phyloP scores from a whole-genome alignment of 441 rosid species.

The Adansonia madagascariensis region DNA sequence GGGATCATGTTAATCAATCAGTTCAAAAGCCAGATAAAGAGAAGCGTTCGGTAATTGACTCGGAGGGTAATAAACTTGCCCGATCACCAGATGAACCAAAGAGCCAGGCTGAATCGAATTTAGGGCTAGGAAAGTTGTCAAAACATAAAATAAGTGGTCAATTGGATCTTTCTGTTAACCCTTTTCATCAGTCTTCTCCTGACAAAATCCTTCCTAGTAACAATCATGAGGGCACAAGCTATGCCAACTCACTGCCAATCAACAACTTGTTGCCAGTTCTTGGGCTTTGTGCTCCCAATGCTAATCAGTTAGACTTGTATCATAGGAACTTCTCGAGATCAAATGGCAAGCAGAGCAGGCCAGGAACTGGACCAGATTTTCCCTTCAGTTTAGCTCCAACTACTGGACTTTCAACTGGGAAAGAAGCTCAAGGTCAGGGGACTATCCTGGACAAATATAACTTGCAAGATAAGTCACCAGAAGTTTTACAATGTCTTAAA shows the following conservation, averaged over 20 bases:
- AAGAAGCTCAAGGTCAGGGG: conserved; percentile 58
- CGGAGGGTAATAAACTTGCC: conserved; percentile 56
- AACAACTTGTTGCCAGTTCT: conserved; percentile 84
- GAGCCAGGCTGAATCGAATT: conserved; percentile 46
- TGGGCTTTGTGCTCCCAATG: conserved; percentile 95
- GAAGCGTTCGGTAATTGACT: conserved; percentile 52
- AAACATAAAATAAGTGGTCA: conserved; percentile 55
- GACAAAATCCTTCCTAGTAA: conserved; percentile 43
- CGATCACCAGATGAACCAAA: conserved; percentile 56
- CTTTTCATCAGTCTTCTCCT: conserved; percentile 40
- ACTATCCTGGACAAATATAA: conserved; percentile 50
- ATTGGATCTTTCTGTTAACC: conserved; percentile 54
- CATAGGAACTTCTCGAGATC: conserved; percentile 67
- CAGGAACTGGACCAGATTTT: conserved; percentile 71
- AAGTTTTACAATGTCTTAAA: conserved; percentile 47
- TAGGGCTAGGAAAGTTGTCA: conserved; percentile 44
- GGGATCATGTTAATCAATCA: conserved; percentile 46
- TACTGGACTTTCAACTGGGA: conserved; percentile 53
- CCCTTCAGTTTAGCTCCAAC: conserved; percentile 80
- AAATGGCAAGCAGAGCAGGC: conserved; percentile 63
- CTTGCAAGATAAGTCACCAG: conserved; percentile 61
- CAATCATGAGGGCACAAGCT: conserved; percentile 49
- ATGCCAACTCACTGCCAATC: conserved; percentile 40
- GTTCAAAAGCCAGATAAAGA: conserved; percentile 47
- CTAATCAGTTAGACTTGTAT: conserved; percentile 57